Conservation (phyloP, 495 filamentous ascomycete species). For the Letharia columbiana region DNA sequence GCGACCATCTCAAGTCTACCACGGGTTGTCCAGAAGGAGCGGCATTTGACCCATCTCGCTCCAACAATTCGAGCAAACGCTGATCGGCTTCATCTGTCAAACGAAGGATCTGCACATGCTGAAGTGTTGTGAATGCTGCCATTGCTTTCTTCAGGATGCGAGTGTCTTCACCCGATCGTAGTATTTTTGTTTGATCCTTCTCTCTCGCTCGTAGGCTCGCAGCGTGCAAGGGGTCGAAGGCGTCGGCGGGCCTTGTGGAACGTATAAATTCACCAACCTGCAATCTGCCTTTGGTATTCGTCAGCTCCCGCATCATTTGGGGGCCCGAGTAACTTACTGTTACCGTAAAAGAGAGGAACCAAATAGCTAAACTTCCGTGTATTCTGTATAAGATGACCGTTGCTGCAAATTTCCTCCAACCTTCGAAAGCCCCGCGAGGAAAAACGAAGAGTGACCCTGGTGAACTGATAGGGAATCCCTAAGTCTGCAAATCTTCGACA, state of each 20-base stretch:
- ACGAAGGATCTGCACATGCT: conserved; percentile 58
- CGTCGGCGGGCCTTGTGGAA: conserved; percentile 11
- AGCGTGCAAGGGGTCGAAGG: conserved; percentile 30
- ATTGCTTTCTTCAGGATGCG: conserved; percentile 48
- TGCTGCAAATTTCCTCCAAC: conserved; percentile 42
- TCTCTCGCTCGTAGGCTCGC: conserved; percentile 34
- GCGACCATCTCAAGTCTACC: conserved; percentile 49
- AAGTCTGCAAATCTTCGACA: conserved; percentile 55
- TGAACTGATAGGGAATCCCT: conserved; percentile 51
- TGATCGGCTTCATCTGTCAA: conserved; percentile 53
- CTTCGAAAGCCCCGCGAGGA: conserved; percentile 48
- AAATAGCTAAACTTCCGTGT: conserved; percentile 65
- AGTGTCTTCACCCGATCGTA: conserved; percentile 34
- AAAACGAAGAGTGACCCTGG: conserved; percentile 53
- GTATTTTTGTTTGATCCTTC: conserved; percentile 37
- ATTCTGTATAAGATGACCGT: conserved; percentile 47
- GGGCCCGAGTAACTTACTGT: conserved; percentile 28
- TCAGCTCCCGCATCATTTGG: conserved; percentile 8
- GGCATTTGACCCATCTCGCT: conserved; percentile 23
- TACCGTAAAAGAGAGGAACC: conserved; percentile 58
- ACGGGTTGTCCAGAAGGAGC: conserved; percentile 24
- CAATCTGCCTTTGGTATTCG: conserved; percentile 28
- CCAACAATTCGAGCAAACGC: conserved; percentile 38
- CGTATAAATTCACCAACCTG: conserved; percentile 30
- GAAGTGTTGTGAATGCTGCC: conserved; percentile 48